Evolutionary conservation across 257 asterid genomes (phyloP), one percentile per base, ranked within the genome.

Genomic region (Solanum clarkiae): DNA sequence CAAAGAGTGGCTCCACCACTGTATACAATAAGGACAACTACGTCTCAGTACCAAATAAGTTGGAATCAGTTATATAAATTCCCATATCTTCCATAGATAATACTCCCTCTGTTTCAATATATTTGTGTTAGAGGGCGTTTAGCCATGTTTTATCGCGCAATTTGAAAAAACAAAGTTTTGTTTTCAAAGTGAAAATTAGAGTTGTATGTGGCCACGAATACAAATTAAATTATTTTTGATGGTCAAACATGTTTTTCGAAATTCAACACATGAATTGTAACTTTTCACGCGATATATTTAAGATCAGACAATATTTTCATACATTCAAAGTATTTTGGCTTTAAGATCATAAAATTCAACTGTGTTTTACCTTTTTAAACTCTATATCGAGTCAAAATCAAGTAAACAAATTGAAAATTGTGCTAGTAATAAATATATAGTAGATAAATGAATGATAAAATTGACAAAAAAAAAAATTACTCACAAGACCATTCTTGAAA

Each of bases 401-500:
- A 2, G 24, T 1, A 63, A 63, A 24, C 2, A 12, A 63, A 24
- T 63, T 63, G 2, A 63, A 63, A 11, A 22, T 22, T 4, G 17
- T 11, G 10, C 4, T 11, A 60, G 3, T 60, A 22, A 12, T 24
- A 5, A 17, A 62, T 11, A 62, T 22, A 22, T 29, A 29, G 36
- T 62, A 62, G 42, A 63, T 6, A 63, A 63, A 63, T 26, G 71
- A 63, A 1, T 6, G 44, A 24, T 1, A 63, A 63, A 63, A 63
- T 12, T 65, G 71, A 65, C 70, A 26, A 63, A 63, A 47, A 42
- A 42, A 62, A 1, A 8, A 18, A 72, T 72, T 72, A 45, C 57
- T 59, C 65, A 80, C 84, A 4, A 86, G n/a, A 59, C 88, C 88
- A 70, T 71, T 47, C 70, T 81, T 47, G 86, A 70, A 86, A 26